Evolutionary conservation across 805 yeast genomes (phyloP).

Genomic region (Yarrowia divulgata): DNA sequence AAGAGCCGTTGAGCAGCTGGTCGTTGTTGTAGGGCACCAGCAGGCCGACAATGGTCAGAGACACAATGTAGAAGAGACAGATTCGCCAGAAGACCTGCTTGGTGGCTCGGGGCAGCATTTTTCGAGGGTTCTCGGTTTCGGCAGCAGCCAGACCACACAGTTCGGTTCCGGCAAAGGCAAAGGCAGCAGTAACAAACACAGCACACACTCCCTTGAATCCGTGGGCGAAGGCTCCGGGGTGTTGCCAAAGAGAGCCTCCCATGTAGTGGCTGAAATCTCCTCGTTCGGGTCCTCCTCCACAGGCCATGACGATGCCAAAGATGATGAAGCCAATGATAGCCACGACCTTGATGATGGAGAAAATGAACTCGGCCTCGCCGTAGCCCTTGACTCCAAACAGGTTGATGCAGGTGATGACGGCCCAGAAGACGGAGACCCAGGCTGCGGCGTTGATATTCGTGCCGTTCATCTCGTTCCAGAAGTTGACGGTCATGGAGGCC

Average conservation of each 20-base stretch:
- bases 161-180: constrained; percentile 71
- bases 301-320: constrained; percentile 57
- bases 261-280: constrained; percentile 51
- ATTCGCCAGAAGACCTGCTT: constrained; percentile 35
- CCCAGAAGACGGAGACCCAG: constrained; percentile 63
- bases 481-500: constrained; percentile 61
- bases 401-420: constrained; percentile 57
- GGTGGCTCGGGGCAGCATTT: constrained; percentile 28
- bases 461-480: constrained; percentile 60
- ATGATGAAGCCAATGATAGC: constrained; percentile 67
- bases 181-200: constrained; percentile 73
- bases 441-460: constrained; percentile 64
- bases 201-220: constrained; percentile 70
- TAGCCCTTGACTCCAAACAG: constrained; percentile 64
- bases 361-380: constrained; percentile 70
- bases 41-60: constrained; percentile 62
- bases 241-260: constrained; percentile 61
- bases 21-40: constrained; percentile 65
- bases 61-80: constrained; percentile 59
- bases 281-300: constrained; percentile 66
- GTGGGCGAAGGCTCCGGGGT: constrained; percentile 70
- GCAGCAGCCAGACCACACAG: constrained; percentile 45
- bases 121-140: constrained; percentile 19
- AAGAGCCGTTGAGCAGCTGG: constrained; percentile 56
- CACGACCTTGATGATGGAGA: constrained; percentile 61